Evolutionary conservation across 2,329 filamentous ascomycete genomes (phyloP).

Genomic region (Emmonsiellopsis sp.): DNA sequence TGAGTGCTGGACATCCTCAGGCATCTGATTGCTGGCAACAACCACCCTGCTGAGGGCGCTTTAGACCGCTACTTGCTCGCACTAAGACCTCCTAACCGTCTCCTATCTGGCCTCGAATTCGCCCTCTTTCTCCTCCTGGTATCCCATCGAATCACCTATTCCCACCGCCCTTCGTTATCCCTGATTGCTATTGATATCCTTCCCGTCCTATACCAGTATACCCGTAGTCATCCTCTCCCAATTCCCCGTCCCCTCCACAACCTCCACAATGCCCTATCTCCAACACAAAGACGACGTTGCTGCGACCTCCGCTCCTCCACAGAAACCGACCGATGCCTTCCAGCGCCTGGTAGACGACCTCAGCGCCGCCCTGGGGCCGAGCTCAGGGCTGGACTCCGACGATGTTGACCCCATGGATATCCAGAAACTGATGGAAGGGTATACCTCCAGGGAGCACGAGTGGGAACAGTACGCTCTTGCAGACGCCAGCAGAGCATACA

Average conservation of each 20-base stretch:
- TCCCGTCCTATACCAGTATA: background rate
- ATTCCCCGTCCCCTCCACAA: background rate
- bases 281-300: conserved; percentile 14
- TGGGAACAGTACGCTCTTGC: conserved; percentile 69
- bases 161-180: background rate
- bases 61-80: background rate
- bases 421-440: conserved; percentile 62
- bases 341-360: conserved; percentile 63
- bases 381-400: conserved; percentile 69
- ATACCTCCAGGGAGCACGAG: conserved; percentile 57
- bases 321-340: conserved; percentile 38
- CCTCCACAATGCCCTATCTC: conserved; percentile 26
- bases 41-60: background rate
- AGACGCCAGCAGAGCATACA: conserved; percentile 64
- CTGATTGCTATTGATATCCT: background rate
- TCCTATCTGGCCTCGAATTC: background rate
- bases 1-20: background rate
- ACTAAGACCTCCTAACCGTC: background rate
- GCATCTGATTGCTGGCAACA: background rate
- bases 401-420: conserved; percentile 70
- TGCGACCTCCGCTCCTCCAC: conserved; percentile 6
- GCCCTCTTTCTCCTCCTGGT: background rate
- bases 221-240: background rate
- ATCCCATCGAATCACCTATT: no score
- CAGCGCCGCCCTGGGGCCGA: conserved; percentile 64